phyloP scores from a whole-genome alignment of 1,284 basidiomycete genomes.

The Neotropicomus parvogracilis region DNA sequence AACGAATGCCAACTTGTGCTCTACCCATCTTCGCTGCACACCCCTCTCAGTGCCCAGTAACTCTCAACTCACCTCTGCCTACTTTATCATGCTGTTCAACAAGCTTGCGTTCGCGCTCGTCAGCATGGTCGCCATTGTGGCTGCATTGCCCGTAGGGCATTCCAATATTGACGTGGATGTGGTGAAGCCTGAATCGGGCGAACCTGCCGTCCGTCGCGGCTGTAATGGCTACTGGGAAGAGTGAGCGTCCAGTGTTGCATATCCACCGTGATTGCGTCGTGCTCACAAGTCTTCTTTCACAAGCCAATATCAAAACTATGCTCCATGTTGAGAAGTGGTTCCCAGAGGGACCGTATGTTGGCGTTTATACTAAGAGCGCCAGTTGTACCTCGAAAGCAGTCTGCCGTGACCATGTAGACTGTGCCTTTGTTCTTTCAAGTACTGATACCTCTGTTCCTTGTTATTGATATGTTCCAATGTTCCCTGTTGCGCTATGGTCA shows the following conservation, averaged over 20 bases:
- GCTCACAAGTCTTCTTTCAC: background rate
- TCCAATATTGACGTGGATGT: background rate
- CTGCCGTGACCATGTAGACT: too few species aligned
- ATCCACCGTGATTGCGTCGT: background rate
- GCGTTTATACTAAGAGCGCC: too few species aligned
- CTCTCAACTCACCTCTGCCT: background rate
- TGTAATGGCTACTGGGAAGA: too few species aligned
- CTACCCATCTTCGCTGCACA: background rate
- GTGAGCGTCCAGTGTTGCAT: background rate
- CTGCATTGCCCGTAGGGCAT: constrained; percentile 1
- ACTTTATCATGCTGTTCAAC: constrained; percentile 11
- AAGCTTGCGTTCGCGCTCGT: constrained; percentile 10
- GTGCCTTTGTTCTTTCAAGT: too few species aligned
- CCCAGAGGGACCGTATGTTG: too few species aligned
- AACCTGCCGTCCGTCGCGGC: background rate
- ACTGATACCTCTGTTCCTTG: too few species aligned
- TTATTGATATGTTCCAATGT: too few species aligned
- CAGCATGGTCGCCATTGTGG: background rate
- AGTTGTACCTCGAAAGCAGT: too few species aligned
- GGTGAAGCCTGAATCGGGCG: background rate
- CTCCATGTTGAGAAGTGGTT: too few species aligned
- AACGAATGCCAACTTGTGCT: too few species aligned
- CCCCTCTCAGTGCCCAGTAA: background rate
- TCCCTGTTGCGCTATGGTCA: too few species aligned
- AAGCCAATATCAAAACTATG: background rate